Conservation (phyloP, 1,284 basidiomycete species). For the Serendipita sp. region DNA sequence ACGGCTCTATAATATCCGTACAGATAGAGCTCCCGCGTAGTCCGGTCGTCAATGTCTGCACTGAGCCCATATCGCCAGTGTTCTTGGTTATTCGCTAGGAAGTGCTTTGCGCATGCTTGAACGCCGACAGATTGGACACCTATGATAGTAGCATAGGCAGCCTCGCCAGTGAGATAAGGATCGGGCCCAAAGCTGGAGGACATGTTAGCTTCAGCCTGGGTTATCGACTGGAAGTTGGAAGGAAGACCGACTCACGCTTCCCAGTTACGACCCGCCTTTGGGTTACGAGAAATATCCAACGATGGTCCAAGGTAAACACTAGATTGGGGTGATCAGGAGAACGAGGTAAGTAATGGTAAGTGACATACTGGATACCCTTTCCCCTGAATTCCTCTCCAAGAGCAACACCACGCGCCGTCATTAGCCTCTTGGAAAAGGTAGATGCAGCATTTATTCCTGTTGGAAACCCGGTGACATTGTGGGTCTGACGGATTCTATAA, state of each 20-base stretch:
- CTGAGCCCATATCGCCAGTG: conserved; percentile 12
- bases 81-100: conserved; percentile 14
- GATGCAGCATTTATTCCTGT: conserved; percentile 42
- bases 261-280: conserved; percentile 13
- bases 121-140: conserved; percentile 16
- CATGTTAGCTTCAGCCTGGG: conserved; percentile 3
- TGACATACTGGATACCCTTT: conserved; percentile 15
- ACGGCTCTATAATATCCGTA: conserved; percentile 12
- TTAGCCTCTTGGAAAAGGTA: conserved; percentile 20
- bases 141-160: conserved; percentile 15
- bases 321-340: neutral
- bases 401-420: conserved; percentile 11
- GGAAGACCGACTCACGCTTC: conserved; percentile 11
- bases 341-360: neutral
- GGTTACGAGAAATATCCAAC: conserved; percentile 11
- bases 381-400: conserved; percentile 15
- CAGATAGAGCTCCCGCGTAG: conserved; percentile 12
- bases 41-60: conserved; percentile 13
- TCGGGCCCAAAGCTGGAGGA: conserved; percentile 11
- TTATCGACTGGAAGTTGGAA: neutral
- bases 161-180: conserved; percentile 16
- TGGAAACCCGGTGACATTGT: conserved; percentile 20
- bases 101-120: conserved; percentile 17
- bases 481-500: neutral
- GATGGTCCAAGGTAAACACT: conserved; percentile 8